A percentile compares a stretch with the other conserved stretches of the same genome.
These are phyloP conservation scores for Apiotrichum montevideense DNA, from an alignment of 1,284 basidiomycete genomes.

Conservation along the genomic window DNA sequence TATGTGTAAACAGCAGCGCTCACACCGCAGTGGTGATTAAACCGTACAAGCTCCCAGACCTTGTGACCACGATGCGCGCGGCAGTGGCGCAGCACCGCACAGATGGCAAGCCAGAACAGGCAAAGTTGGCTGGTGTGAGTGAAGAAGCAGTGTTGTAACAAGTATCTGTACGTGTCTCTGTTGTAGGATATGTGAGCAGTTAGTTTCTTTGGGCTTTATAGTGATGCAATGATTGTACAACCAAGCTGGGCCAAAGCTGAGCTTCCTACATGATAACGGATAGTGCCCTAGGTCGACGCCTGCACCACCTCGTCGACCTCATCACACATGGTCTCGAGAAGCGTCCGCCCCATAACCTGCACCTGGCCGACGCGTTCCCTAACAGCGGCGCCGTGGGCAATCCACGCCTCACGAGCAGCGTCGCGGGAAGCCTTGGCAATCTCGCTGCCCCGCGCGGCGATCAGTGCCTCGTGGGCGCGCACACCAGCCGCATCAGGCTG, in stretches of 20 bases:
- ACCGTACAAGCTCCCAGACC: conserved; percentile 9
- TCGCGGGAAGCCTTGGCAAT: background rate
- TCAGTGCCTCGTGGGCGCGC: background rate
- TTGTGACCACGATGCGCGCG: background rate
- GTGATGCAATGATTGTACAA: no score
- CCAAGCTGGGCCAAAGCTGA: no score
- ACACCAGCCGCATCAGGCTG: no score
- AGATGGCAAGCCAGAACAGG: background rate
- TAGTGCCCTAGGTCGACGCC: no score
- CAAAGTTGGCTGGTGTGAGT: no score
- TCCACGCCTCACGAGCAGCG: background rate
- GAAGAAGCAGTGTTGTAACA: no score
- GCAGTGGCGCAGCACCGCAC: background rate
- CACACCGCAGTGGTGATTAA: conserved; percentile 3
- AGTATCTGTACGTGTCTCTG: no score
- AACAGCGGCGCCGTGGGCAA: background rate
- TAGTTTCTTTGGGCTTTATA: no score
- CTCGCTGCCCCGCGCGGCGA: background rate
- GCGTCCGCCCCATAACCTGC: background rate
- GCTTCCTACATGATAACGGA: no score
- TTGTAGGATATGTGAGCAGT: no score
- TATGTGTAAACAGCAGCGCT: background rate
- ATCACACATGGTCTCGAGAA: background rate
- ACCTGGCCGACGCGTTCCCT: background rate
- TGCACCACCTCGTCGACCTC: background rate